Conservation (phyloP, 1,284 basidiomycete genomes). For the Cutaneotrichosporon sp. region DNA sequence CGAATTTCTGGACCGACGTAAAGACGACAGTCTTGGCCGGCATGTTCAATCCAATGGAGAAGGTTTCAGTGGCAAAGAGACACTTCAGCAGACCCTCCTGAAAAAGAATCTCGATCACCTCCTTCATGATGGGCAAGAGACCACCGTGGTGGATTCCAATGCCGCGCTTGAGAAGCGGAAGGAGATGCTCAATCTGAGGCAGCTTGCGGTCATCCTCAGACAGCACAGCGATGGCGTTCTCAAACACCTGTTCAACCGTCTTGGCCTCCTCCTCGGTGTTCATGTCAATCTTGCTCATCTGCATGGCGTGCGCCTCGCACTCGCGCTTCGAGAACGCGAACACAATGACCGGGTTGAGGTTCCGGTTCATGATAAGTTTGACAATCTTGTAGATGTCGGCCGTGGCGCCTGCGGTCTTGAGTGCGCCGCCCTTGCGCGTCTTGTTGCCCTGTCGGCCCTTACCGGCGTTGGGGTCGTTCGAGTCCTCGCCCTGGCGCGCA, state of each 20-base stretch:
- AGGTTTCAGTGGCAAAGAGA: constrained; percentile 97
- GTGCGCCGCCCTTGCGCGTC: constrained; percentile 81
- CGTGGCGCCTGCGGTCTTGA: constrained; percentile 61
- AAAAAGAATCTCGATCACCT: constrained; percentile 98
- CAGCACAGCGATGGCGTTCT: constrained; percentile 87
- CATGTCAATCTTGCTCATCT: constrained; percentile 93
- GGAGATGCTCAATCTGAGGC: constrained; percentile 88
- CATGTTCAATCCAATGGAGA: constrained; percentile 99
- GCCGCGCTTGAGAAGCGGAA: constrained; percentile 89
- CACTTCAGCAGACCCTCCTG: constrained; percentile 99
- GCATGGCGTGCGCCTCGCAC: constrained; percentile 87
- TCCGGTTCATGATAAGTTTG: constrained; percentile 97
- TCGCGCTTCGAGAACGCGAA: constrained; percentile 99
- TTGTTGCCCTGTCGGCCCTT: constrained; percentile 78
- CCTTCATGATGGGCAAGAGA: constrained; percentile 93
- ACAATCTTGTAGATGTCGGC: constrained; percentile 94
- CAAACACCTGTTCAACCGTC: constrained; percentile 82
- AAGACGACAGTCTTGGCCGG: constrained; percentile 87
- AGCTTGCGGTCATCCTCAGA: constrained; percentile 81
- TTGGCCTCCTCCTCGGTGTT: constrained; percentile 91
- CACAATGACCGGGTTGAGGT: constrained; percentile 97
- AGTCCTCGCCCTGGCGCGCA: constrained; percentile 82
- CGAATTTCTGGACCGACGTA: constrained; percentile 89
- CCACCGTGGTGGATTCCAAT: constrained; percentile 99
- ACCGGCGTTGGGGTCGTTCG: constrained; percentile 72